Evolutionary conservation across 805 yeast species (phyloP), one percentile per base, ranked within the genome.

Genomic region (Naumovozyma castellii): DNA sequence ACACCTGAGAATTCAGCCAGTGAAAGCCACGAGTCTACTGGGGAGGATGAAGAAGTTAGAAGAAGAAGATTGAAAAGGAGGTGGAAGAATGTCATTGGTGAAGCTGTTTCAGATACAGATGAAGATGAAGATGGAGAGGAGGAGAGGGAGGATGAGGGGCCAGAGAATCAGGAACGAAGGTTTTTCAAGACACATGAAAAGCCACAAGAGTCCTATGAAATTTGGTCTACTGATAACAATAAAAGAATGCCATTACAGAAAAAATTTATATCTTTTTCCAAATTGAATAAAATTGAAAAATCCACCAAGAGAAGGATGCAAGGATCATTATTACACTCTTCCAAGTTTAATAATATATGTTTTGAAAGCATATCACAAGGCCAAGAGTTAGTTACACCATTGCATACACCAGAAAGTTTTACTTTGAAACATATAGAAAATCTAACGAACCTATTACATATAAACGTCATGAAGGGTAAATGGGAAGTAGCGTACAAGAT

Each of bases 401-500:
- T 43, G 36, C 5, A 36, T 32, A 16, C 34, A 12, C 16, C 27
- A 12, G 35, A 45, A 9, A 49, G 44, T 19, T 51, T 45, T 25
- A 48, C 48, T 18, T 39, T 38, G 4, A 47, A 47, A 38, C 61
- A 59, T 38, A 40, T 56, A 5, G 42, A 41, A 12, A 49, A 45
- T 16, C 39, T 78, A 34, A 65, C 58, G 22, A 62, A 65, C 10
- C 54, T 78, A 15, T 53, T 82, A 27, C 80, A 78, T 45, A 31
- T 72, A 9, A 66, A 67, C 41, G 53, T 81, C 3, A 49, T 72
- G 32, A 58, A 67, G 29, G 52, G 62, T 22, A 68, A 76, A 6
- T 82, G 86, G 86, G 48, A 54, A 4, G 34, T 64, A 13, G 82
- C 84, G 0, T 76, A 74, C 48, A 67, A 67, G 39, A 59, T 75